Percentiles rank a stretch among this genome's conserved stretches.
These are phyloP conservation scores for Novymonas esmeraldas DNA, from an alignment of 208 protist species.

Conservation along the genomic window DNA sequence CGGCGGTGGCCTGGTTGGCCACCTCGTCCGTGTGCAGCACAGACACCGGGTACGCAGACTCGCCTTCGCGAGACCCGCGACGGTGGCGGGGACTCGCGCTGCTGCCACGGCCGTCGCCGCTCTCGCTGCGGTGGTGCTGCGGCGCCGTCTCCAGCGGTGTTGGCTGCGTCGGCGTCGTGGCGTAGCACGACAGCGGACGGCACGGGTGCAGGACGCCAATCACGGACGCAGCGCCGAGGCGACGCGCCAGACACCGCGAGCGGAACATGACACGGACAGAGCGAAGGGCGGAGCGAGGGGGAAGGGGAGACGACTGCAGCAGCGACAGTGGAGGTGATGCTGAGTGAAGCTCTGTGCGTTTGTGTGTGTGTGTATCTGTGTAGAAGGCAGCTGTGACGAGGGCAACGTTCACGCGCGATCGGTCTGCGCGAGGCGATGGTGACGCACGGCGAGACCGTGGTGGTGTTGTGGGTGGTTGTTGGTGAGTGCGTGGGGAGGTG, in stretches of 20 bases:
- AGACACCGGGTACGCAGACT: slow-evolving; percentile 1
- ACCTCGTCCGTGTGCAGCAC: not conserved
- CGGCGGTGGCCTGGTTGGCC: slow-evolving; percentile 4
- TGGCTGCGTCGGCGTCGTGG: not conserved
- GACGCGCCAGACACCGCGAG: not conserved
- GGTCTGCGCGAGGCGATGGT: too few species aligned
- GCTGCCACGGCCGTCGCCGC: not conserved
- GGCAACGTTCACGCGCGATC: too few species aligned
- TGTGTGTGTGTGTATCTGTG: not conserved
- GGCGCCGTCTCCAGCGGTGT: not conserved
- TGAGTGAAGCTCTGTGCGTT: not conserved
- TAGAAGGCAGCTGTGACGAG: not conserved
- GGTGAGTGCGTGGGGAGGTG: not conserved
- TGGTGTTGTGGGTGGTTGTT: too few species aligned
- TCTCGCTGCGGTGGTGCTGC: not conserved
- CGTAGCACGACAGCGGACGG: not conserved
- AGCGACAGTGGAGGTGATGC: not conserved
- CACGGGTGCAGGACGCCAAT: not conserved
- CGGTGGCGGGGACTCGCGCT: not conserved
- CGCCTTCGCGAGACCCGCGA: not conserved
- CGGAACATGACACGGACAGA: not conserved
- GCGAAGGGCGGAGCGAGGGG: not conserved
- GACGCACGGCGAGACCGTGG: too few species aligned
- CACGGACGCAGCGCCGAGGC: not conserved
- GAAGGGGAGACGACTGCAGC: not conserved